Base-by-base conservation (phyloP, 257 asterid genomes). In the Gardenia jasminoides region DNA sequence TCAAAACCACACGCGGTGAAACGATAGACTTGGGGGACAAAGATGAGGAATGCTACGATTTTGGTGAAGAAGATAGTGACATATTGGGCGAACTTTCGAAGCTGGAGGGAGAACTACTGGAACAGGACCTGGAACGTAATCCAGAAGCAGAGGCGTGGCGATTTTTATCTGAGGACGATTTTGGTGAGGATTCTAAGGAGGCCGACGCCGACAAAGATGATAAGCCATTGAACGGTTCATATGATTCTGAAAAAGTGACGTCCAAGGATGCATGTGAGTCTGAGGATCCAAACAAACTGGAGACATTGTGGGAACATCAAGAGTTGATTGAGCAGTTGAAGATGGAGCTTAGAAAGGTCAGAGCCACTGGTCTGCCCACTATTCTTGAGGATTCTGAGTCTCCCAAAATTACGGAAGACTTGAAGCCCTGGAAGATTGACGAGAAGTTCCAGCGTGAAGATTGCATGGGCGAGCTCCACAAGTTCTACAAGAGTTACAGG, bases 281-380 rank as follows among this genome's bases (percentile, higher is more conserved):
- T 0, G 91, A 36, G 11, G 97, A 94, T 76, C 75, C 82, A 13
- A 89, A 87, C 85, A 87, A 89, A 36, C 72, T 92, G 82, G 98
- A 94, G 77, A 83, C 92, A 12, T 79, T 95, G 74, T 96, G 98
- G 99, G 99, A 96, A 75, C 98, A 96, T 89, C 98, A 93, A 83
- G 99, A 96, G n/a, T 84, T 96, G 83, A 86, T 96, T 1, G 99
- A 96, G 76, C 99, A 96, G 78, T 73, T 93, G 86, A 90, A 89
- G 79, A 91, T 92, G 96, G 99, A 96, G 76, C 91, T 96, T 3
- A 83, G 74, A 76, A 93, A 92, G 82, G 98, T 92, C 17, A 82
- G 83, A 77, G 97, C 95, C 10, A 91, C 95, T 9, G 98, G 99
- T n/a, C 74, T 96, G 48, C 97, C 99, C 20, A 96, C 99, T 33